A percentile compares a stretch with the other conserved stretches of the same genome.
Conservation (phyloP, 2,329 filamentous ascomycete species). For the Fusarium sp. region DNA sequence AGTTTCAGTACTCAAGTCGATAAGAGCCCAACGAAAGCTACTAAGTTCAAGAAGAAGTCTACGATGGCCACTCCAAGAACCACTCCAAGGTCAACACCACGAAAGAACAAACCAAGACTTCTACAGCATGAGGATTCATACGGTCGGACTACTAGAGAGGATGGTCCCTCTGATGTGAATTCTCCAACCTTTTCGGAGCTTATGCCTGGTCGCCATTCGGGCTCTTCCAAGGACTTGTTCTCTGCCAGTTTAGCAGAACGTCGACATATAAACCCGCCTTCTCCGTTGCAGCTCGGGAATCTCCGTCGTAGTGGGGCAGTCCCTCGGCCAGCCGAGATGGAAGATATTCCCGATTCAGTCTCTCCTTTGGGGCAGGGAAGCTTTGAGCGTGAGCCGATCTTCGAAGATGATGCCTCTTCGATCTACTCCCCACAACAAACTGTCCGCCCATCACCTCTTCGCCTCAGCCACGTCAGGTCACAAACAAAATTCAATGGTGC, state of each 20-base stretch:
- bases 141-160: conserved; percentile 12
- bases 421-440: conserved; percentile 38
- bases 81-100: conserved; percentile 35
- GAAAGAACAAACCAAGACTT: conserved; percentile 18
- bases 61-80: conserved; percentile 29
- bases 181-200: conserved; percentile 47
- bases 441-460: conserved; percentile 35
- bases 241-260: conserved; percentile 43
- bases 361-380: conserved; percentile 43
- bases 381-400: conserved; percentile 10
- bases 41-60: conserved; percentile 26
- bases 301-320: not conserved
- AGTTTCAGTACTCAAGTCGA: conserved; percentile 49
- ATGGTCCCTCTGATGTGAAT: conserved; percentile 13
- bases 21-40: conserved; percentile 36
- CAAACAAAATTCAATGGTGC: conserved; percentile 32
- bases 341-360: conserved; percentile 32
- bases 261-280: conserved; percentile 41
- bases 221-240: conserved; percentile 22
- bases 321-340: conserved; percentile 26
- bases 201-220: conserved; percentile 40
- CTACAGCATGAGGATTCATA: not conserved
- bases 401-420: conserved; percentile 34
- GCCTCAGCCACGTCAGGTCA: conserved; percentile 30
- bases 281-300: conserved; percentile 40